Evolutionary conservation across 257 asterid species (phyloP), one percentile per base, ranked within the genome.

Genomic region (Handroanthus guayacan): DNA sequence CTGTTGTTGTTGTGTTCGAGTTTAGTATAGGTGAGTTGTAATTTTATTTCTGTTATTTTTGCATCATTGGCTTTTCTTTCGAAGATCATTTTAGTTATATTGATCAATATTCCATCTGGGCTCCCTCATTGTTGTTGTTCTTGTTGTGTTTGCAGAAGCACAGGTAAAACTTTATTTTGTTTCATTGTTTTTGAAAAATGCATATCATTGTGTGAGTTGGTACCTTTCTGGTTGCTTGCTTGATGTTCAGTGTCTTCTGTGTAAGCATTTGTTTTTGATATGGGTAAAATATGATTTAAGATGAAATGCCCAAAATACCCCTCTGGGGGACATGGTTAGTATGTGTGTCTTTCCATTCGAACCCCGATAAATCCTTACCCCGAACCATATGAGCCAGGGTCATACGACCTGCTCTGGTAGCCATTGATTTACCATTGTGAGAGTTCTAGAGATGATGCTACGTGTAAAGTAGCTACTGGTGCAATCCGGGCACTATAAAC

Each of bases 1-100:
- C 97, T 0, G 98, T 94, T 3, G 94, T 94, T 1, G 97, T 94
- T 31, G 97, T 94, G 5, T 94, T 94, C 69, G 98, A 94, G 79
- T 94, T 94, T 81, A 94, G 98, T 86, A 88, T 92, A 69, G 98
- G 98, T 93, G 5, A 62, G 44, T 61, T 25, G 7, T 47, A 9
- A 9, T 67, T 31, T 16, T 69, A 5, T 17, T 69, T 36, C 34
- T 5, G 1, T 41, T 20, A 43, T 13, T 57, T 48, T 48, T 31
- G 44, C 7, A 13, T 72, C 8, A 41, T 43, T 45, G 10, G 13
- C 38, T 77, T 61, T 69, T 62, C 31, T 48, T 50, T 25, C 61
- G 31, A 12, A 44, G 8, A 43, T 10, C 76, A 7, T 4, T 55
- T 71, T 58, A 31, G 14, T 18, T 18, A 9, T 56, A 38, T 55